phyloP scores from a whole-genome alignment of 441 rosid genomes.

The Erodium texanum region DNA sequence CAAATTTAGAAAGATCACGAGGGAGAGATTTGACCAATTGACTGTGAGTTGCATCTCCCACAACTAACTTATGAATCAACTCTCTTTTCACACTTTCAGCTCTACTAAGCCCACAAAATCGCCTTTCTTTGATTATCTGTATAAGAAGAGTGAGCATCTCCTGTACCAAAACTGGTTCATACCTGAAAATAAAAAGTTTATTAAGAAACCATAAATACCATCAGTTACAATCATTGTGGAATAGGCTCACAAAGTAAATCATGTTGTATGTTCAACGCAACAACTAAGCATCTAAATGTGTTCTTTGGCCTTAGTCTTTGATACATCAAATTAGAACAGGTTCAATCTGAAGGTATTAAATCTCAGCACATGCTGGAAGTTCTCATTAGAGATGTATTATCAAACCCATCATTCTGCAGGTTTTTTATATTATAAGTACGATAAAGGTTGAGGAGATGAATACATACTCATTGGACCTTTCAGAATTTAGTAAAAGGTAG shows the following conservation, averaged over 20 bases:
- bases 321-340: neutral
- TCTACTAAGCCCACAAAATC: constrained; percentile 67
- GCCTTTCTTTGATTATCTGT: constrained; percentile 90
- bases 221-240: constrained; percentile 8
- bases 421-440: neutral
- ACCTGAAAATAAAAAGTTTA: constrained; percentile 42
- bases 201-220: constrained; percentile 20
- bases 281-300: neutral
- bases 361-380: neutral
- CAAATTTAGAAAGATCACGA: constrained; percentile 72
- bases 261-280: neutral
- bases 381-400: neutral
- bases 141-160: constrained; percentile 85
- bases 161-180: constrained; percentile 70
- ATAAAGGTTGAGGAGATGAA: constrained; percentile 14
- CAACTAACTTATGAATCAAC: constrained; percentile 68
- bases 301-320: constrained; percentile 3
- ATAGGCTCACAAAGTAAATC: constrained; percentile 7
- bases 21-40: constrained; percentile 84
- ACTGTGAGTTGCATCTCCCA: constrained; percentile 92
- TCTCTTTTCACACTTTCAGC: constrained; percentile 87
- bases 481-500: constrained; percentile 52
- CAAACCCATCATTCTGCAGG: neutral
- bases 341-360: neutral
- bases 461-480: constrained; percentile 58